phyloP scores from a whole-genome alignment of 495 filamentous ascomycete species.

The Cudoniella acicularis region DNA sequence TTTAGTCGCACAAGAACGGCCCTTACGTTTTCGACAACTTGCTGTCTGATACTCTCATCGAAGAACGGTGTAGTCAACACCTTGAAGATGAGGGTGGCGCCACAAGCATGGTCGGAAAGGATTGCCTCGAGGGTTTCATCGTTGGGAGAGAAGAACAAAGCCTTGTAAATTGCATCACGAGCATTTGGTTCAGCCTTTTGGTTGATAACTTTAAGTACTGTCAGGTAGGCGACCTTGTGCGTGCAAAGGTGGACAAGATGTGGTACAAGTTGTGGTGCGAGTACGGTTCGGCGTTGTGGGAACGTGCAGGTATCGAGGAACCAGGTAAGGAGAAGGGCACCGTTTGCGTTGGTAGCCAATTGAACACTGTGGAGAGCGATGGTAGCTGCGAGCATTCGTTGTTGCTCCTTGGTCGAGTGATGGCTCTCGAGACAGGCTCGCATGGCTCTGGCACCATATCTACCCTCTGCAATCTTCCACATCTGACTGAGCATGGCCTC shows the following conservation, averaged over 20 bases:
- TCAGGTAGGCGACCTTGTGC: conserved; percentile 97
- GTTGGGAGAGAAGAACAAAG: conserved; percentile 89
- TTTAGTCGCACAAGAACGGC: conserved; percentile 87
- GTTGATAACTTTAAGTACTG: conserved; percentile 97
- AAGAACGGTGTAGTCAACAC: conserved; percentile 97
- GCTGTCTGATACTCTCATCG: conserved; percentile 81
- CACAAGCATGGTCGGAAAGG: conserved; percentile 83
- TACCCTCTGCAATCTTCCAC: conserved; percentile 91
- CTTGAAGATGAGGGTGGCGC: conserved; percentile 96
- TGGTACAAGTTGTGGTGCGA: conserved; percentile 89
- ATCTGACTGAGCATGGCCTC: conserved; percentile 93
- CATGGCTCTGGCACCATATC: conserved; percentile 94
- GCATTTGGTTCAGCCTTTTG: conserved; percentile 93
- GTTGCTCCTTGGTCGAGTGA: conserved; percentile 90
- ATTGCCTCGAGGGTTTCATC: conserved; percentile 89
- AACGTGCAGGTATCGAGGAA: conserved; percentile 98
- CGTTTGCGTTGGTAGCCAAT: conserved; percentile 93
- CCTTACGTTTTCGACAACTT: conserved; percentile 87
- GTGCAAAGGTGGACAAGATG: conserved; percentile 97
- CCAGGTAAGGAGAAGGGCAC: conserved; percentile 92
- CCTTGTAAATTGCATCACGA: conserved; percentile 85
- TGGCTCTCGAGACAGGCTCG: conserved; percentile 96
- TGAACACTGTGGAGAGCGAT: conserved; percentile 96
- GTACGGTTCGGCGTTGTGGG: conserved; percentile 83
- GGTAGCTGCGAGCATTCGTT: conserved; percentile 88